Evolutionary conservation across 1,284 basidiomycete genomes (phyloP).

Genomic region (Tilletia walkeri): DNA sequence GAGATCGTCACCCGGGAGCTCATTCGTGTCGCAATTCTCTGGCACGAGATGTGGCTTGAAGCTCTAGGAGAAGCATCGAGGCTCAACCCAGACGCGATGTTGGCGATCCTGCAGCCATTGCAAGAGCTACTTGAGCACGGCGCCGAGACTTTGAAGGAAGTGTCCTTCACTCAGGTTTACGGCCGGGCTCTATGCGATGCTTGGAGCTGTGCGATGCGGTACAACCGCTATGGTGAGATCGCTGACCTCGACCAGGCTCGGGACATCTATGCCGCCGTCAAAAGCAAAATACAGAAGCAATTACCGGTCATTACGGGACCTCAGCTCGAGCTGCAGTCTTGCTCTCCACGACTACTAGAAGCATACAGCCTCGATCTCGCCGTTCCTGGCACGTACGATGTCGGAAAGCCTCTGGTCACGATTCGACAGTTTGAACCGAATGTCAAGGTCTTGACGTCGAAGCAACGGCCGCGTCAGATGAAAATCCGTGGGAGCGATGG

Average conservation of each 20-base stretch:
- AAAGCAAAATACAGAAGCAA: constrained; percentile 94
- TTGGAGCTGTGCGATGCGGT: constrained; percentile 85
- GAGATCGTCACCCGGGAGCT: constrained; percentile 88
- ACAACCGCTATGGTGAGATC: constrained; percentile 77
- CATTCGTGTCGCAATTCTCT: constrained; percentile 94
- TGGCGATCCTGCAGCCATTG: constrained; percentile 84
- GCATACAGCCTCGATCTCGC: constrained; percentile 88
- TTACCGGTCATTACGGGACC: constrained; percentile 78
- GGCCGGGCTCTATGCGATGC: constrained; percentile 91
- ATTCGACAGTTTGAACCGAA: constrained; percentile 67
- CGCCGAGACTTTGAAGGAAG: constrained; percentile 92
- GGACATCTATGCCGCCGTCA: constrained; percentile 97
- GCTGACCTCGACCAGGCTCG: constrained; percentile 96
- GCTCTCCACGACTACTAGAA: constrained; percentile 87
- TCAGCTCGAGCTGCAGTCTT: constrained; percentile 88
- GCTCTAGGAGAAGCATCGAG: constrained; percentile 96
- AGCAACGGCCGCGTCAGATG: constrained; percentile 89
- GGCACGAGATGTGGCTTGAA: constrained; percentile 99
- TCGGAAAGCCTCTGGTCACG: constrained; percentile 78
- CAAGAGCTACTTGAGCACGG: constrained; percentile 93
- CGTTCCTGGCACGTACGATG: constrained; percentile 93
- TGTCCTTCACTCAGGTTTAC: constrained; percentile 91
- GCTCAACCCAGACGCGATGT: constrained; percentile 98
- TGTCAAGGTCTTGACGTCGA: constrained; percentile 84
- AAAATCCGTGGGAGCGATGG: constrained; percentile 88